A percentile compares a stretch with the other conserved stretches of the same genome.
Evolutionary conservation across 768 basidiomycete genomes (phyloP).

Genomic region (Mycena amicta): DNA sequence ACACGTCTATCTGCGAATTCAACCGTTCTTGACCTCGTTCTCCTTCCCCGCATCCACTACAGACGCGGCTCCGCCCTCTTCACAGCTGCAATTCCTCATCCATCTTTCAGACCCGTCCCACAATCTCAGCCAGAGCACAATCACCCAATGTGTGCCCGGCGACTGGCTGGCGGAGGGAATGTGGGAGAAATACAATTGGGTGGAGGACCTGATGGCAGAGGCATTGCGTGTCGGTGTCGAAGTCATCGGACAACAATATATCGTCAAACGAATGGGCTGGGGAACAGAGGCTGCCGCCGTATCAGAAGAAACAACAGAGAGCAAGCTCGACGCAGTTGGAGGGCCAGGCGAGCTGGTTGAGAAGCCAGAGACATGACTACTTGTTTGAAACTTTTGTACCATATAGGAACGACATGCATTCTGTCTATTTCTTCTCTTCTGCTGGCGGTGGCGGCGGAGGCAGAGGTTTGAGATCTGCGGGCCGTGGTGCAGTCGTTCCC

Average conservation of each 20-base stretch:
- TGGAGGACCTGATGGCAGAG: conserved; percentile 93
- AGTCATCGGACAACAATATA: conserved; percentile 89
- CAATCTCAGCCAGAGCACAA: conserved; percentile 70
- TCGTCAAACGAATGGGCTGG: conserved; percentile 88
- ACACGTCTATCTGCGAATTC: conserved; percentile 90
- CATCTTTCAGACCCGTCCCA: conserved; percentile 80
- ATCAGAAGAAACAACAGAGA: conserved; percentile 8
- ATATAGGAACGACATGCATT: not conserved
- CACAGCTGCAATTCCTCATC: conserved; percentile 71
- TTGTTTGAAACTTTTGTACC: conserved; percentile 28
- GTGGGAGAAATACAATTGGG: conserved; percentile 95
- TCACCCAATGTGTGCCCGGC: conserved; percentile 83
- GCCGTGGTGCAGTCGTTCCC: conserved; percentile 50
- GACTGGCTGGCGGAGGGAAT: conserved; percentile 72
- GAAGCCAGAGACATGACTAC: conserved; percentile 35
- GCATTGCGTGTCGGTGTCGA: conserved; percentile 82
- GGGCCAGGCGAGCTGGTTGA: conserved; percentile 21
- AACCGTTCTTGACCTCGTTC: conserved; percentile 74
- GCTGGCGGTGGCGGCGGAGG: conserved; percentile 72
- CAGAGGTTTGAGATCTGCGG: conserved; percentile 75
- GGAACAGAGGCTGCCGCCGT: conserved; percentile 36
- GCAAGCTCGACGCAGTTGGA: conserved; percentile 25
- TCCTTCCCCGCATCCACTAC: conserved; percentile 38
- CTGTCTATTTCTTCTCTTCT: conserved; percentile 77
- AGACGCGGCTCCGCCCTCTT: conserved; percentile 38